These are phyloP conservation scores for Paraurostyla sp. DNA, from an alignment of 73 alveolate species.

Conservation along the genomic window DNA sequence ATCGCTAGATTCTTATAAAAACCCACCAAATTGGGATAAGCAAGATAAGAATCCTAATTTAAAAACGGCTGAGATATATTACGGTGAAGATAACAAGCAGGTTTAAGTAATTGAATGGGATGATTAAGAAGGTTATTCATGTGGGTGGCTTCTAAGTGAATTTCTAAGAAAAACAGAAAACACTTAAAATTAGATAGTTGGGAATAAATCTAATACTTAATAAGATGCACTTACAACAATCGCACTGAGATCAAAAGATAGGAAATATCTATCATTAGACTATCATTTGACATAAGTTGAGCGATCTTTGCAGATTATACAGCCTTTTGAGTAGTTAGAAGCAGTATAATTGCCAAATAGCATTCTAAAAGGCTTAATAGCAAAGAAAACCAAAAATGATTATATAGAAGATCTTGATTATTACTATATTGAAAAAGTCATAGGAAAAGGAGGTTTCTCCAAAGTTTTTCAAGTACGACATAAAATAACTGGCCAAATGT, in stretches of 20 bases:
- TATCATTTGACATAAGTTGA: conserved; percentile 12
- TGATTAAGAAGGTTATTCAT: conserved; percentile 57
- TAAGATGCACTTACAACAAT: not conserved
- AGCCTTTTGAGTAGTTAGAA: not conserved
- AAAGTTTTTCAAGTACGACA: conserved; percentile 80
- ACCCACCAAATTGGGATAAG: not conserved
- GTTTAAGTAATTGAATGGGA: conserved; percentile 37
- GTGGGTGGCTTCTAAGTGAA: conserved; percentile 78
- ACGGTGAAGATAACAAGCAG: not conserved
- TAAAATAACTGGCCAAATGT: conserved; percentile 71
- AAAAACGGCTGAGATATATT: not conserved
- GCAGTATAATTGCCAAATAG: conserved; percentile 29
- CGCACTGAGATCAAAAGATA: conserved; percentile 36
- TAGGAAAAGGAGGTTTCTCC: conserved; percentile 89
- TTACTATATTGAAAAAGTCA: conserved; percentile 45
- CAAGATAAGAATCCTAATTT: not conserved
- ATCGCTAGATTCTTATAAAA: not conserved
- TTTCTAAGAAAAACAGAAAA: conserved; percentile 55
- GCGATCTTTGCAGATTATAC: not conserved
- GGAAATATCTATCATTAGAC: conserved; percentile 32
- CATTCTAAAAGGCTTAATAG: not conserved
- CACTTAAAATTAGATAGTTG: not conserved
- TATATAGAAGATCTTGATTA: conserved; percentile 1
- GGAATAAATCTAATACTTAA: not conserved
- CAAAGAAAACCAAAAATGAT: not conserved